Percentiles rank a stretch among this genome's conserved stretches.
Conservation (phyloP, 2,329 filamentous ascomycete genomes). For the Berkeleyomyces rouxiae region DNA sequence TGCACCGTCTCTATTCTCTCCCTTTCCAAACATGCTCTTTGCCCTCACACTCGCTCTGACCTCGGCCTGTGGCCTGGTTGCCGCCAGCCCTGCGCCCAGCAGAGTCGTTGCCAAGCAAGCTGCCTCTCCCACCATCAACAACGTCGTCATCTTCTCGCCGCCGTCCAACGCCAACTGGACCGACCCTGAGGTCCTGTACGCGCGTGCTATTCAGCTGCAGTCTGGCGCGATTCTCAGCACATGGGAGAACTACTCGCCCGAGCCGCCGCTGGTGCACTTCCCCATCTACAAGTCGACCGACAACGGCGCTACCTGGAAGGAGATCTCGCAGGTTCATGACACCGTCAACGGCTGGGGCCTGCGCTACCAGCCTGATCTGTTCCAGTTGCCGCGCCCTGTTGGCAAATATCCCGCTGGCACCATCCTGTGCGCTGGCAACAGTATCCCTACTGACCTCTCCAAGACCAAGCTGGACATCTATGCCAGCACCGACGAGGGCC, state of each 20-base stretch:
- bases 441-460: conserved; percentile 41
- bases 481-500: conserved; percentile 42
- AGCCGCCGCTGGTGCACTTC: conserved; percentile 38
- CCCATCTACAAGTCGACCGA: conserved; percentile 38
- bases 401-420: conserved; percentile 45
- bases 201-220: conserved; percentile 27
- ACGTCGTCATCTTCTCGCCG: conserved; percentile 27
- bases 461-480: conserved; percentile 54
- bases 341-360: conserved; percentile 47
- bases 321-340: conserved; percentile 46
- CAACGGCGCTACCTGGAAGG: conserved; percentile 41
- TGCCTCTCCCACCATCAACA: conserved; percentile 13
- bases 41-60: neutral
- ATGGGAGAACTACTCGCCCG: conserved; percentile 39
- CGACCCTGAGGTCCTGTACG: conserved; percentile 28
- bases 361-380: conserved; percentile 53
- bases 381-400: conserved; percentile 40
- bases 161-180: conserved; percentile 25
- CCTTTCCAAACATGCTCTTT: neutral
- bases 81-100: neutral
- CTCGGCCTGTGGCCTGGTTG: neutral
- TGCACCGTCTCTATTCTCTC: neutral
- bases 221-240: conserved; percentile 34
- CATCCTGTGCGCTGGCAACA: conserved; percentile 43
- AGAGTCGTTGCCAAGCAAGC: neutral